These are phyloP conservation scores for Salix brachista DNA, from an alignment of 345 rosid species.

Conservation along the genomic window DNA sequence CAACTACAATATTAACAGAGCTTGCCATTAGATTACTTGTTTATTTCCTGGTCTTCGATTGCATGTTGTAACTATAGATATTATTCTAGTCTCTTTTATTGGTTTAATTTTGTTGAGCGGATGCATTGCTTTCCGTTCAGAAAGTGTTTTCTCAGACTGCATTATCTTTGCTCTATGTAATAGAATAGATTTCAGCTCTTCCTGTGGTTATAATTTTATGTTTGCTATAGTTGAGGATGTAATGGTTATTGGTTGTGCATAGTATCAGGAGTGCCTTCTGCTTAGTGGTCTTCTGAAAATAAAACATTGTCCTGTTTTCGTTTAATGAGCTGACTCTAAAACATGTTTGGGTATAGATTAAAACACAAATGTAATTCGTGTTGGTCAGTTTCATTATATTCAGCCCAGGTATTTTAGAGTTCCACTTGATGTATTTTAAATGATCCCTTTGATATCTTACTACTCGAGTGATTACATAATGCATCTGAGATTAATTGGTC, in stretches of 20 bases:
- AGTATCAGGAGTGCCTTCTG: neutral
- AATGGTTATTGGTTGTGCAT: neutral
- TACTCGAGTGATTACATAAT: neutral
- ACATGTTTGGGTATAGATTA: neutral
- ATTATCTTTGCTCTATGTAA: neutral
- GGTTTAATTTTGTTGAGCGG: neutral
- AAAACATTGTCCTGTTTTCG: neutral
- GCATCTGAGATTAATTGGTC: slow-evolving; percentile 9
- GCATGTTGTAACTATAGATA: neutral
- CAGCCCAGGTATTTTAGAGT: neutral
- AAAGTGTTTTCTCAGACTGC: neutral
- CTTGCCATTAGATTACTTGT: neutral
- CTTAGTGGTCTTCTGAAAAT: neutral
- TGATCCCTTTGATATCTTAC: neutral
- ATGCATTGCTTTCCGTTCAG: neutral
- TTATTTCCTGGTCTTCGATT: neutral
- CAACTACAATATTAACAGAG: neutral
- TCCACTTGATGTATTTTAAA: neutral
- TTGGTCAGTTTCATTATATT: neutral
- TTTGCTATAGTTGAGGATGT: neutral
- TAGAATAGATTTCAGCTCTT: neutral
- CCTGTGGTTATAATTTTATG: neutral
- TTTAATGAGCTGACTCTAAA: neutral
- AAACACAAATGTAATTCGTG: neutral
- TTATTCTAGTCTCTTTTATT: neutral